A percentile compares a stretch with the other conserved stretches of the same genome.
Evolutionary conservation across 768 basidiomycete genomes (phyloP).

Genomic region (Tylopilus vinaceipallidus): DNA sequence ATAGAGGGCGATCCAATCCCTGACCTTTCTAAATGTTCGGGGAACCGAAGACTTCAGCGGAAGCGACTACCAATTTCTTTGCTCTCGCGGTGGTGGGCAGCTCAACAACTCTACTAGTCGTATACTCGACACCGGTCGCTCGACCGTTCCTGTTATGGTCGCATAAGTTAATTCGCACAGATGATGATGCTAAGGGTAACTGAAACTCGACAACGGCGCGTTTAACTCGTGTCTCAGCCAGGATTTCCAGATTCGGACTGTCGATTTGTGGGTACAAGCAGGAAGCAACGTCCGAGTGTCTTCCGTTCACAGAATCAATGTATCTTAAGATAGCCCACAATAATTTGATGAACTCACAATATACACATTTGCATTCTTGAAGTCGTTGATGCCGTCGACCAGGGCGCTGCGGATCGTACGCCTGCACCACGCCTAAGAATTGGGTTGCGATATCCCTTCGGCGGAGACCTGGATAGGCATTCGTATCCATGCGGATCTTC

Average conservation of each 20-base stretch:
- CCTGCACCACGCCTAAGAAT: constrained; percentile 44
- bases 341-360: constrained; percentile 7
- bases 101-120: neutral
- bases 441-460: constrained; percentile 32
- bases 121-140: constrained; percentile 5
- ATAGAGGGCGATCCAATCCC: constrained; percentile 1
- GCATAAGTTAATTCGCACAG: neutral
- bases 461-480: constrained; percentile 30
- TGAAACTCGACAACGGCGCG: constrained; percentile 2
- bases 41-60: constrained; percentile 5
- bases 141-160: neutral
- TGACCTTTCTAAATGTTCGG: constrained; percentile 6
- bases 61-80: neutral
- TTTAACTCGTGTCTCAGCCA: constrained; percentile 1
- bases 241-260: constrained; percentile 1
- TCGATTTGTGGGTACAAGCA: neutral
- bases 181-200: neutral
- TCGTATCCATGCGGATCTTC: constrained; percentile 39
- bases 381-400: constrained; percentile 48
- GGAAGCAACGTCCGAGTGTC: constrained; percentile 3
- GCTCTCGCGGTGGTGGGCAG: neutral
- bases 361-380: constrained; percentile 31
- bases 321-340: neutral
- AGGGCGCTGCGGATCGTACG: constrained; percentile 47
- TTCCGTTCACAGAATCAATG: constrained; percentile 1